phyloP scores from a whole-genome alignment of 225 moss, liverwort and hornwort genomes.

The Bryum argenteum region DNA sequence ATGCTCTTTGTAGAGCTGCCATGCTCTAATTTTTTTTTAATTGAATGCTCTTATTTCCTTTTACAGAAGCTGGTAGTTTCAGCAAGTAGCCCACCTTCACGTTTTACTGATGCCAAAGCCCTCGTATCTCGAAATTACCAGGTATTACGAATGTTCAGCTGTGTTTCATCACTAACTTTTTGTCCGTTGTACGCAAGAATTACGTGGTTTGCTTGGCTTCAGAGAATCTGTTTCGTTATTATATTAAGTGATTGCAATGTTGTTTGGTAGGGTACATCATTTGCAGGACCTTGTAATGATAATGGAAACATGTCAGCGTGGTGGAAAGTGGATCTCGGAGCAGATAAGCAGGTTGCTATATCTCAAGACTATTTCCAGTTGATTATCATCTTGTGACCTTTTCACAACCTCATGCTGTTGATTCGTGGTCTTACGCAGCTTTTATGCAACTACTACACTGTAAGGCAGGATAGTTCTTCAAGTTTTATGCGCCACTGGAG shows the following conservation, averaged over 20 bases:
- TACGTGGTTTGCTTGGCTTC: conserved; percentile 4
- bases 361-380: not conserved
- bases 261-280: conserved; percentile 73
- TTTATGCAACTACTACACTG: conserved; percentile 94
- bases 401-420: conserved; percentile 22
- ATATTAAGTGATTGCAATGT: not conserved
- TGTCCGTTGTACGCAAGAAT: not conserved
- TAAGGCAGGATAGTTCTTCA: conserved; percentile 87
- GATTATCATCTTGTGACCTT: conserved; percentile 18
- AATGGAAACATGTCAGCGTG: conserved; percentile 76
- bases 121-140: conserved; percentile 93
- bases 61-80: conserved; percentile 80
- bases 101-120: conserved; percentile 87
- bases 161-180: not conserved
- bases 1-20: not conserved
- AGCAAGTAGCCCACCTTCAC: conserved; percentile 91
- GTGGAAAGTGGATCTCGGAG: conserved; percentile 98
- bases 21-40: conserved; percentile 3
- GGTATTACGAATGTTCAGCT: too few relatives aligned
- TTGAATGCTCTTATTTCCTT: conserved; percentile 17
- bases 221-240: not conserved
- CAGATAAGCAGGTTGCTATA: conserved; percentile 69
- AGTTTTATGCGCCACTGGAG: conserved; percentile 93
- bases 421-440: conserved; percentile 58
- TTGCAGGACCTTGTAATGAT: conserved; percentile 80